Base-by-base conservation (phyloP, 805 yeast genomes). In the Ascoidea asiatica region DNA sequence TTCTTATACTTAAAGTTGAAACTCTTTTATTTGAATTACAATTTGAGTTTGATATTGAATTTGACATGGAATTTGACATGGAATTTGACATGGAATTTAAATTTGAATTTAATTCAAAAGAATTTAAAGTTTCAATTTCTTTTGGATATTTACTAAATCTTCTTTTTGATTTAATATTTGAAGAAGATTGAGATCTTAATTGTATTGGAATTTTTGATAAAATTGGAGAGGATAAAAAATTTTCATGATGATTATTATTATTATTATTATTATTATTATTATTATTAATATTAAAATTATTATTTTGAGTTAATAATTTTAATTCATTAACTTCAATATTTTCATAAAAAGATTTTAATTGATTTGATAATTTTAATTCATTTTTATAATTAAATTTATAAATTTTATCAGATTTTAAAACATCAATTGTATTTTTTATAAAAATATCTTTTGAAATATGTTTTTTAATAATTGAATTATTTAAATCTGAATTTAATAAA, bases 401-500 rank as follows among this genome's bases (percentile, higher is more conserved):
- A 22, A 48, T 33, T 23, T 48, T 47, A 36, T 49, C 52, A 6
- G 40, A 40, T 29, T 50, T 53, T 36, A 63, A 48, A 0, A 66
- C 66, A n/a, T 53, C 43, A 6, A 56, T 19, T 6, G 67, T 62
- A 46, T 64, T 64, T 44, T 52, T 56, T 17, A 62, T 57, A 45
- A 56, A 64, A 19, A 50, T 51, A 3, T 56, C 49, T 41, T 55
- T 59, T 5, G 57, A 52, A 35, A 64, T 63, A 44, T 54, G 57
- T 41, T 56, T 54, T 8, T 52, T 56, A 11, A 53, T 45, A 42
- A 59, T 62, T 39, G 63, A 46, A 43, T 73, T 71, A 58, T 75
- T 79, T 44, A 75, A 60, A 21, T 77, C 75, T 0, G 80, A 74
- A 53, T 75, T 75, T 44, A 73, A 60, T 45, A 75, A 59, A 43